phyloP scores from a whole-genome alignment of 2,329 filamentous ascomycete species.

The Davidsoniella neocaledoniae region DNA sequence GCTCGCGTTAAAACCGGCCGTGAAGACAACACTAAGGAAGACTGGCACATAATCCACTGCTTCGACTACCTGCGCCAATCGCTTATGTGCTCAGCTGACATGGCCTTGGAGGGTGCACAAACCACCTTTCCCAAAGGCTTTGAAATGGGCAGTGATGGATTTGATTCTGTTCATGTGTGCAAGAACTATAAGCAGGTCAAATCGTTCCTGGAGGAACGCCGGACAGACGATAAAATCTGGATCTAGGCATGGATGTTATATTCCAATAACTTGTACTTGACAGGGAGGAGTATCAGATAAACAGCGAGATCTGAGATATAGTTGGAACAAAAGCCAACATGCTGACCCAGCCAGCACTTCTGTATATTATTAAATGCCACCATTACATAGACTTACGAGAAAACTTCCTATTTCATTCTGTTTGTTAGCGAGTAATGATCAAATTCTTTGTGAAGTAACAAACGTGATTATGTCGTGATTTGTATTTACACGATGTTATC shows the following conservation, averaged over 20 bases:
- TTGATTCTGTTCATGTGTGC: conserved; percentile 27
- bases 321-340: too few species aligned
- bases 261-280: too few species aligned
- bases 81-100: conserved; percentile 29
- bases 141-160: conserved; percentile 23
- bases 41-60: conserved; percentile 30
- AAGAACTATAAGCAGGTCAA: conserved; percentile 23
- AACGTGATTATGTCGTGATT: too few species aligned
- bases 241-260: conserved; percentile 16
- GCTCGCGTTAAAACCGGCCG: conserved; percentile 13
- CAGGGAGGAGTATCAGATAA: too few species aligned
- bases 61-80: conserved; percentile 31
- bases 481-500: too few species aligned
- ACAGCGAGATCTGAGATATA: too few species aligned
- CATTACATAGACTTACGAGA: too few species aligned
- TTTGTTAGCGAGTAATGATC: too few species aligned
- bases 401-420: too few species aligned
- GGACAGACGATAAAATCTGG: conserved; percentile 22
- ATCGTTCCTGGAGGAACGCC: conserved; percentile 20
- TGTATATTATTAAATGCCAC: too few species aligned
- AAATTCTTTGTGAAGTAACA: too few species aligned
- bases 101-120: conserved; percentile 27
- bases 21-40: conserved; percentile 7
- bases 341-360: too few species aligned
- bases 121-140: conserved; percentile 23